Evolutionary conservation across 2,329 filamentous ascomycete species (phyloP).

Genomic region (Sclerotinia trifoliorum): DNA sequence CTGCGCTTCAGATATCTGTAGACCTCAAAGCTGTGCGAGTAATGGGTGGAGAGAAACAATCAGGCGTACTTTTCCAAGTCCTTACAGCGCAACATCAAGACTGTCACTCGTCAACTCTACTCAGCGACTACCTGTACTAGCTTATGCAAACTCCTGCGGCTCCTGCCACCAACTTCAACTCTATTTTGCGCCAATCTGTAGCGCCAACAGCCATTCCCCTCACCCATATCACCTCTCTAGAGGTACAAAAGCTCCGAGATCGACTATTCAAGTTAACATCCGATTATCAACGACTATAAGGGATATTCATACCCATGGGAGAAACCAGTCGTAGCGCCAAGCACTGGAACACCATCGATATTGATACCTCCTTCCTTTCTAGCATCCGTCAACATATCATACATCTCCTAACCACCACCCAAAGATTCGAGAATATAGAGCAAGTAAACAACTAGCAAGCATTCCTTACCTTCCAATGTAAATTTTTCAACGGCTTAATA

Average conservation of each 20-base stretch:
- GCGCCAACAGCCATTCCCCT: background rate
- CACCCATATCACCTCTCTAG: background rate
- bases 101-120: background rate
- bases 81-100: background rate
- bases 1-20: background rate
- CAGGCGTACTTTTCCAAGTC: background rate
- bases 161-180: background rate
- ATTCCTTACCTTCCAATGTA: background rate
- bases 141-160: rapidly evolving
- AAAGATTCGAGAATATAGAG: background rate
- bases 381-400: background rate
- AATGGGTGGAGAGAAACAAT: too few species aligned
- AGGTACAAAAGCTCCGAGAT: background rate
- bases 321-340: background rate
- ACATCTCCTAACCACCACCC: background rate
- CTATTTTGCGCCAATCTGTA: background rate
- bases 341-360: background rate
- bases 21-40: background rate
- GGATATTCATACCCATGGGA: background rate
- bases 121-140: background rate
- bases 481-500: background rate
- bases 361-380: background rate
- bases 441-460: background rate
- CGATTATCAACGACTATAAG: background rate
- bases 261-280: background rate